Evolutionary conservation across 495 filamentous ascomycete species (phyloP), one percentile per base, ranked within the genome.

Genomic region (Trichoderma reesei): DNA sequence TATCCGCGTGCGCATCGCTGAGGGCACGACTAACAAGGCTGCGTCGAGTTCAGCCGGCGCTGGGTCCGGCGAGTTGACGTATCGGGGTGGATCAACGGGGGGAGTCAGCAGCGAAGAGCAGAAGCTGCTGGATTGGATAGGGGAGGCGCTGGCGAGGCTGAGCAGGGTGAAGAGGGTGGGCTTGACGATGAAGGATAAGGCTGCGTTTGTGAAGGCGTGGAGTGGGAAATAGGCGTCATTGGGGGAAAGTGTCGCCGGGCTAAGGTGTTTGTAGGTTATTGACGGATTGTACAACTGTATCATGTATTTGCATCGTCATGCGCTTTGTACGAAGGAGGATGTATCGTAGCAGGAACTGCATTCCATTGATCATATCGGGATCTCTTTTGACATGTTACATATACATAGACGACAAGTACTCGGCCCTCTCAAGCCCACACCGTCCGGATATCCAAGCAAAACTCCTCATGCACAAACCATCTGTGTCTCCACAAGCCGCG

Each of bases 161-260:
- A 92, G 91, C 1, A 81, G 94, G 65, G 91, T 91, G n/a, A 96
- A 93, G 81, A 80, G 95, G 42, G 90, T 99, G 16, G 90, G 86
- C 0, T 72, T 99, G 72, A 89, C 90, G 2, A 78, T 95, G 65
- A 76, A 74, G 69, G 92, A 96, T 46, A 99, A 99, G 79, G 76
- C 80, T 64, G 85, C 83, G 14, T 98, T 98, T 77, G 82, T 95
- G 8, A 75, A 84, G 51, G 82, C 82, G 61, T 92, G 76, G 77
- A 68, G 66, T 7, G 65, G 67, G 72, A 71, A 67, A 56, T 18
- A 39, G 62, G 62, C 20, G 10, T 61, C 13, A 38, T 59, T 37
- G 7, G 11, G 11, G 8, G 26, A 13, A 26, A 26, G 1, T 26
- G 26, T 26, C 26, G 10, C 8, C 4, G 11, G 11, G 7, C 0